phyloP scores from a whole-genome alignment of 345 rosid species.

The Aquilaria yunnanensis region DNA sequence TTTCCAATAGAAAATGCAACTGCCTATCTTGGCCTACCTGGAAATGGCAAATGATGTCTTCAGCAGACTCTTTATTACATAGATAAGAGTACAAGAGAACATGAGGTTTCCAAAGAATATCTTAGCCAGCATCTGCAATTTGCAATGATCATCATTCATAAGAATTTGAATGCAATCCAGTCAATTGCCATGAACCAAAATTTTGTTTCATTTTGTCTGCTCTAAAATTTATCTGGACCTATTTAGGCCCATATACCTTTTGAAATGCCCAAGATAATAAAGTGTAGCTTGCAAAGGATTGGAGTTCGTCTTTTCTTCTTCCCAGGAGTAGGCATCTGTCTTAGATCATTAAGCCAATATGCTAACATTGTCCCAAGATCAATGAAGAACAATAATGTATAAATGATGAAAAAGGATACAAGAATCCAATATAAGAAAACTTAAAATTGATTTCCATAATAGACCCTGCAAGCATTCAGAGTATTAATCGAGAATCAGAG shows the following conservation, averaged over 20 bases:
- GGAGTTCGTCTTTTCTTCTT: slow-evolving; percentile 33
- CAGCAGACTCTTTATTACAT: slow-evolving; percentile 36
- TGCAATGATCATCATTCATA: slow-evolving; percentile 6
- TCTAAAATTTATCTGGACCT: neutral
- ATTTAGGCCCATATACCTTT: slow-evolving; percentile 28
- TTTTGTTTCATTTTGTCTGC: neutral
- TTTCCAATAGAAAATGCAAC: neutral
- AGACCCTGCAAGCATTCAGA: slow-evolving; percentile 44
- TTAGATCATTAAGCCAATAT: slow-evolving; percentile 39
- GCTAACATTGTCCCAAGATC: neutral
- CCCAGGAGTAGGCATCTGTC: slow-evolving; percentile 52
- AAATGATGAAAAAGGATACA: slow-evolving; percentile 48
- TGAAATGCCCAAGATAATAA: slow-evolving; percentile 24
- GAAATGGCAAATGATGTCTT: slow-evolving; percentile 21
- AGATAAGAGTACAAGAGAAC: slow-evolving; percentile 40
- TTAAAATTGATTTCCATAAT: slow-evolving; percentile 49
- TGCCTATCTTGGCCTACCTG: slow-evolving; percentile 30
- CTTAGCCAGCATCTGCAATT: slow-evolving; percentile 49
- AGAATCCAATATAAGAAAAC: slow-evolving; percentile 66
- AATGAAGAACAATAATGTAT: no score
- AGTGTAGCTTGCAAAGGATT: slow-evolving; percentile 30
- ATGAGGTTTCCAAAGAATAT: slow-evolving; percentile 51
- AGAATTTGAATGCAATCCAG: slow-evolving; percentile 5
- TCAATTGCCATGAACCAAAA: neutral
- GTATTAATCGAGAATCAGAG: neutral